Conservation (phyloP, 2,329 filamentous ascomycete species). For the Colletotrichum tanaceti region DNA sequence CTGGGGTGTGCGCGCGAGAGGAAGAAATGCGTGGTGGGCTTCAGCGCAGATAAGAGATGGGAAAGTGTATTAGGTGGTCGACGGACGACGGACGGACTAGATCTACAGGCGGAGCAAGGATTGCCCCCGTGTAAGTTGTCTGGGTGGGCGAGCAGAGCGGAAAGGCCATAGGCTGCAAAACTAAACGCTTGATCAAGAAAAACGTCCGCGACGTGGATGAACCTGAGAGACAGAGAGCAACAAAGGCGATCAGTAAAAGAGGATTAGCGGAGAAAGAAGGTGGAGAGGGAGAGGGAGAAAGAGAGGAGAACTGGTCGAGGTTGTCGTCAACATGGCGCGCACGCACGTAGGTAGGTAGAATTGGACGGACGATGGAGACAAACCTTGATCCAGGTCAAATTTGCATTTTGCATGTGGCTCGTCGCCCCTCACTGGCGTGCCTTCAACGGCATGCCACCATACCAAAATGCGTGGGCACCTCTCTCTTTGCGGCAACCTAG, state of each 20-base stretch:
- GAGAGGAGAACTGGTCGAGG: constrained; percentile 23
- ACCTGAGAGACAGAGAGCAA: not conserved
- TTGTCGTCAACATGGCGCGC: constrained; percentile 39
- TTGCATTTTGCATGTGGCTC: constrained; percentile 41
- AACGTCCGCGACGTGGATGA: constrained; percentile 15
- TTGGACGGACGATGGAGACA: constrained; percentile 26
- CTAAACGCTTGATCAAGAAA: constrained; percentile 15
- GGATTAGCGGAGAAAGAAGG: constrained; percentile 1
- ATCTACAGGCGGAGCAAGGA: constrained; percentile 37
- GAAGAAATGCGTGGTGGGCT: constrained; percentile 23
- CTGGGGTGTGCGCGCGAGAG: constrained; percentile 16
- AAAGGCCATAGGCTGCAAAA: constrained; percentile 23
- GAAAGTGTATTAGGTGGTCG: constrained; percentile 30
- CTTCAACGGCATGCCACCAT: constrained; percentile 18
- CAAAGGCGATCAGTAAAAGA: not conserved
- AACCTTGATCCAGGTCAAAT: constrained; percentile 41
- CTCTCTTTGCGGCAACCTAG: constrained; percentile 15
- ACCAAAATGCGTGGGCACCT: constrained; percentile 2
- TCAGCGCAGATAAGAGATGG: constrained; percentile 34
- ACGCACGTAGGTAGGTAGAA: constrained; percentile 13
- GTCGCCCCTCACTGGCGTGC: constrained; percentile 38
- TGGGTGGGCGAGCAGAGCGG: constrained; percentile 17
- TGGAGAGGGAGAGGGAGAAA: constrained; percentile 6
- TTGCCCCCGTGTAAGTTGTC: constrained; percentile 33
- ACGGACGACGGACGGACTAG: constrained; percentile 27